Conservation (phyloP, 352 stramenopile species). For the Pythium chondricola region DNA sequence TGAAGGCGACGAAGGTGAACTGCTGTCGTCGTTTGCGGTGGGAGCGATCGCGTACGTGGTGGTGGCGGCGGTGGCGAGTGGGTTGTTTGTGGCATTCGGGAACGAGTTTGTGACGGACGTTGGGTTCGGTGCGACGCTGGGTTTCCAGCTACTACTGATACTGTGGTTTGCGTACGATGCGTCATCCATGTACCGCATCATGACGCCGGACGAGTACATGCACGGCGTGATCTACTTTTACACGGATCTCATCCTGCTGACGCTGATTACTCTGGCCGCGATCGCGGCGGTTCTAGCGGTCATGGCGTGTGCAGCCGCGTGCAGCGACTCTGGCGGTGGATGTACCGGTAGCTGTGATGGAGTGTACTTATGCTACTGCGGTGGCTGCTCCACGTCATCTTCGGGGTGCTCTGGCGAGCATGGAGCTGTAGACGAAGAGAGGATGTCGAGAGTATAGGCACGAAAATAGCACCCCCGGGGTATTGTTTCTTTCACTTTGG, state of each 20-base stretch:
- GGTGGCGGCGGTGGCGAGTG: background rate
- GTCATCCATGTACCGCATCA: slow-evolving; percentile 11
- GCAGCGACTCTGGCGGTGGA: background rate
- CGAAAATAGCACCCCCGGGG: no score
- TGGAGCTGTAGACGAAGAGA: no score
- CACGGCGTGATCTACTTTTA: slow-evolving; percentile 50
- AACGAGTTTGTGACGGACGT: background rate
- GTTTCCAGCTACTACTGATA: slow-evolving; percentile 16
- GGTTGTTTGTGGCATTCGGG: slow-evolving; percentile 1
- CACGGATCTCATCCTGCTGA: slow-evolving; percentile 22
- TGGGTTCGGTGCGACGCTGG: slow-evolving; percentile 6
- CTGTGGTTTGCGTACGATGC: slow-evolving; percentile 20
- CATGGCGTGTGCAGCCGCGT: background rate
- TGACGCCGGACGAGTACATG: slow-evolving; percentile 29
- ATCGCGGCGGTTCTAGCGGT: no score
- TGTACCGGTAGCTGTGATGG: no score
- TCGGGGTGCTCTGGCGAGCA: no score
- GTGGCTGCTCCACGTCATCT: no score
- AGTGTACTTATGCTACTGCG: background rate
- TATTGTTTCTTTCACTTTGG: no score
- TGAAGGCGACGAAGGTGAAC: background rate
- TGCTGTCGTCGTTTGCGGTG: slow-evolving; percentile 1
- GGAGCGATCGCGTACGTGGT: slow-evolving; percentile 8
- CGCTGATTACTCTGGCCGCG: background rate
- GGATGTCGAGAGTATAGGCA: no score